A percentile compares a stretch with the other conserved stretches of the same genome.
These are phyloP conservation scores for Cnidoscolus chayamansa DNA, from an alignment of 441 rosid species.

Conservation along the genomic window DNA sequence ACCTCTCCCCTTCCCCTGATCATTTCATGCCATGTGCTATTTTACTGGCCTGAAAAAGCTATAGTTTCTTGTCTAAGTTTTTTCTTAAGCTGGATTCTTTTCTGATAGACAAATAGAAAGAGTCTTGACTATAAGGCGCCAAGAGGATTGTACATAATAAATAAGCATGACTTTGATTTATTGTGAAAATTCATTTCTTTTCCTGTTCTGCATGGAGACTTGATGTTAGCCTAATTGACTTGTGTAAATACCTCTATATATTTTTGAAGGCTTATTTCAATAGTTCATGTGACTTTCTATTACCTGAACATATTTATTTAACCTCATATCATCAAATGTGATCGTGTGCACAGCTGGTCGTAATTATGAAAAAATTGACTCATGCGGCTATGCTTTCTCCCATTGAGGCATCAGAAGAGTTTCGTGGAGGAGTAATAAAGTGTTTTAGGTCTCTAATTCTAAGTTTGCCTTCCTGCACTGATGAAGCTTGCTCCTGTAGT, in stretches of 20 bases:
- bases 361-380: conserved; percentile 72
- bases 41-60: not conserved
- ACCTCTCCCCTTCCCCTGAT: not conserved
- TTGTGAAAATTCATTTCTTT: not conserved
- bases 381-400: conserved; percentile 72
- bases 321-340: not conserved
- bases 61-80: not conserved
- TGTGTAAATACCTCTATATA: not conserved
- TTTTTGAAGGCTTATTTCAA: not conserved
- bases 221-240: not conserved
- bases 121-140: too few relatives aligned
- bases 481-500: conserved; percentile 64
- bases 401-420: conserved; percentile 83
- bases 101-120: too few relatives aligned
- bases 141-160: too few relatives aligned
- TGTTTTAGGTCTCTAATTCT: conserved; percentile 70
- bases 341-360: conserved; percentile 58
- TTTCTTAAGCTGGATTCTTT: not conserved
- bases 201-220: not conserved
- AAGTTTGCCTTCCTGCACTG: conserved; percentile 52
- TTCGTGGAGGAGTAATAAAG: conserved; percentile 79
- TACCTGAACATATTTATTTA: not conserved
- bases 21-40: not conserved
- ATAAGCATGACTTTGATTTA: conserved; percentile 4
- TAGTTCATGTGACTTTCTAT: not conserved